Percentiles rank a stretch among this genome's conserved stretches.
Conservation (phyloP, 176 grass and related monocot species). For the Hordeum marinum region DNA sequence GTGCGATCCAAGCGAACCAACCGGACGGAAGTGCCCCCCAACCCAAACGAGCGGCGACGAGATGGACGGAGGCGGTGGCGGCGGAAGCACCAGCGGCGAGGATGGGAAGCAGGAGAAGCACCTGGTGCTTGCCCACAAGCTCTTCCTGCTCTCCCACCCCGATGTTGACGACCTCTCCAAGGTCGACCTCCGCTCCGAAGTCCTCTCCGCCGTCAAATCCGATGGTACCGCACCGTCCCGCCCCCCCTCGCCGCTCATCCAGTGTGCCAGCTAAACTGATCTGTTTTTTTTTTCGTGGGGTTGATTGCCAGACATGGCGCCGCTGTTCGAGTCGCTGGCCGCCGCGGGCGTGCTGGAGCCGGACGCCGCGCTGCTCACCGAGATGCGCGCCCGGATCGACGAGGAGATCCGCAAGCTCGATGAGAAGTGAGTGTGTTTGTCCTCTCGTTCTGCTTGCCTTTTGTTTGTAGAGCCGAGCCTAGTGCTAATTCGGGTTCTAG, state of each 20-base stretch:
- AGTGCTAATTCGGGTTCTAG: background rate
- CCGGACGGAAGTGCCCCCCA: background rate
- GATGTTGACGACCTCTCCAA: constrained; percentile 87
- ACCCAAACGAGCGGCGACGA: constrained; percentile 5
- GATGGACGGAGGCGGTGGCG: constrained; percentile 44
- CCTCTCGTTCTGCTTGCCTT: background rate
- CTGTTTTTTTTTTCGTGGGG: background rate
- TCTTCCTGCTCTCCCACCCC: constrained; percentile 79
- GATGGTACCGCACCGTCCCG: constrained; percentile 38
- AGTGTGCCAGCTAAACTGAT: background rate
- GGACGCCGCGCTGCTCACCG: constrained; percentile 58
- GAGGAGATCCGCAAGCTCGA: constrained; percentile 88
- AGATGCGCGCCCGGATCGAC: constrained; percentile 64
- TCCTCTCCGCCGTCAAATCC: constrained; percentile 64
- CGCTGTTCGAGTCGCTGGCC: constrained; percentile 66
- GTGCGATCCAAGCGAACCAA: background rate
- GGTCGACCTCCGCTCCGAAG: constrained; percentile 80
- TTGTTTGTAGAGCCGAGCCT: background rate
- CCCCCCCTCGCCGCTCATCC: background rate
- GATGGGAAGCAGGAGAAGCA: constrained; percentile 73
- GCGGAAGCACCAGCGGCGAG: constrained; percentile 22
- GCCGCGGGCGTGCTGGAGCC: constrained; percentile 51
- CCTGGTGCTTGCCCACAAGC: constrained; percentile 75
- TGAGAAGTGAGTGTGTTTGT: constrained; percentile 56
- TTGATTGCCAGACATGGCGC: constrained; percentile 51